A percentile compares a stretch with the other conserved stretches of the same genome.
These are phyloP conservation scores for Schrenkiella parvula DNA, from an alignment of 345 rosid genomes.

Conservation along the genomic window DNA sequence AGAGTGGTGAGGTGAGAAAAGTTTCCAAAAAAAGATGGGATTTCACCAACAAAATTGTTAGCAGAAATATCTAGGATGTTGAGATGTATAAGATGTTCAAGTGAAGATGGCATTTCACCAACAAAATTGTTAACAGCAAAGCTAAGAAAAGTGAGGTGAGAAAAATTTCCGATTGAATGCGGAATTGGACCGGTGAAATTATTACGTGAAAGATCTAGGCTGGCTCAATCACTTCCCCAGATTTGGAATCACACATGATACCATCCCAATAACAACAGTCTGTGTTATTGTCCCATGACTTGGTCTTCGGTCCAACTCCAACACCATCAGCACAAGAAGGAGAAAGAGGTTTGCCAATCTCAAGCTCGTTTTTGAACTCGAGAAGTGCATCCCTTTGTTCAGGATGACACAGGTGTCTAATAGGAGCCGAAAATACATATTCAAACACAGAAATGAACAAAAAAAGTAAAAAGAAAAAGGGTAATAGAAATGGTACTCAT, in stretches of 20 bases:
- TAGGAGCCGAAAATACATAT: neutral
- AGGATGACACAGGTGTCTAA: too few relatives aligned
- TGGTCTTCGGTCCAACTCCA: too few relatives aligned
- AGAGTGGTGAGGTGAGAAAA: neutral
- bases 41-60: too few relatives aligned
- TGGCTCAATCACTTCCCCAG: neutral
- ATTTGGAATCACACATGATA: neutral
- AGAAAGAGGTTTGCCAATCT: neutral
- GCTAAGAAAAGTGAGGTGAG: too few relatives aligned
- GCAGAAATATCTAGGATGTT: too few relatives aligned
- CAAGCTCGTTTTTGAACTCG: neutral
- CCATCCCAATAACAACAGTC: too few relatives aligned
- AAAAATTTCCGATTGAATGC: neutral
- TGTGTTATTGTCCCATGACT: neutral
- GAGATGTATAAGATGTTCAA: too few relatives aligned
- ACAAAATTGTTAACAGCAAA: too few relatives aligned
- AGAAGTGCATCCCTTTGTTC: too few relatives aligned
- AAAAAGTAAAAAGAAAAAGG: neutral
- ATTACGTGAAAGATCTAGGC: neutral
- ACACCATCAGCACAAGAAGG: neutral
- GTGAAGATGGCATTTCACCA: too few relatives aligned
- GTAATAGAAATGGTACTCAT: neutral
- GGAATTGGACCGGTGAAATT: neutral
- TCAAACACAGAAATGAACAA: neutral
- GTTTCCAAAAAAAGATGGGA: too few relatives aligned